Evolutionary conservation across 2,329 filamentous ascomycete species (phyloP), one percentile per base, ranked within the genome.

Genomic region (Pseudonectria foliicola): DNA sequence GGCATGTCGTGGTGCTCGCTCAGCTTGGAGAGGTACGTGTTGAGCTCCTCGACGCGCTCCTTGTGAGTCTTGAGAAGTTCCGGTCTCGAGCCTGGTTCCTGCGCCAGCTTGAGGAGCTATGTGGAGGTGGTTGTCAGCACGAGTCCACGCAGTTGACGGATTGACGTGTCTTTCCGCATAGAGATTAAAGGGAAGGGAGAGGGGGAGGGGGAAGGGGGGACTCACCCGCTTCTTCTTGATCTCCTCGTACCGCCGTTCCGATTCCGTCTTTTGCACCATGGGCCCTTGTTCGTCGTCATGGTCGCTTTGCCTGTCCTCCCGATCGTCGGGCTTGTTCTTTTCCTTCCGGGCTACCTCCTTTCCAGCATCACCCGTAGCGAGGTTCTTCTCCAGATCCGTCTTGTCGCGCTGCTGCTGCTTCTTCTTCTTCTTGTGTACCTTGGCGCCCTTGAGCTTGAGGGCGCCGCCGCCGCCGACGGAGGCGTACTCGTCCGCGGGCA

Each of bases 1-100:
- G 75, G 75, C 89, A 98, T 98, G 59, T 98, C 92, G 62, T 98
- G 90, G 65, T 98, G 92, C 64, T 98, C 92, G 63, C 86, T 95
- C 54, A 98, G 64, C 46, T 81, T 84, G 46, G 86, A 92, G 25
- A 98, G 67, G 59, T 96, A 95, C 44, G 85, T 86, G 59, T 98
- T 98, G 50, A 96, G 67, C 59, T 95, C 88, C 60, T 96, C 89
- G 28, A 98, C 90, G 10, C 87, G 80, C 67, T 98, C 85, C 60
- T 96, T 96, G 62, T 98, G 92, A 21, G 89, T 94, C 70, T 95
- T 96, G 48, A 90, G 77, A 12, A 93, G 82, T 57, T 95, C 89
- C 11, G 82, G 78, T 31, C 70, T 61, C 7, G 67, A 58, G 6
- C 63, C 63, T 3, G 70, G 68, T 4, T 67, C 64, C 55, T 84